Conservation (phyloP, 495 filamentous ascomycete genomes). For the Annulohypoxylon stygium region DNA sequence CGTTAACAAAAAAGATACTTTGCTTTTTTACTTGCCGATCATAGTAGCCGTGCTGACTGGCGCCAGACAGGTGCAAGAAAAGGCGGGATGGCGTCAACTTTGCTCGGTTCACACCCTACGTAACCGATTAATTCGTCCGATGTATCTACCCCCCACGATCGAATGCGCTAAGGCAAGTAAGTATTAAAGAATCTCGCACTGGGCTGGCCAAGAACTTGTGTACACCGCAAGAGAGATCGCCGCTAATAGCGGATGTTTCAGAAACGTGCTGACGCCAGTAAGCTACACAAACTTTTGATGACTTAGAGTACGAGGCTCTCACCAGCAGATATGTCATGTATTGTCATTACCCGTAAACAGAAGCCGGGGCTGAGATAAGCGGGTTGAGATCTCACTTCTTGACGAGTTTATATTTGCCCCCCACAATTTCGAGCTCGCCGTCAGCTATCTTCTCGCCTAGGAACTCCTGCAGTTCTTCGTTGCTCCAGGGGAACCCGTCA, state of each 20-base stretch:
- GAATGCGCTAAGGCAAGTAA: slow-evolving; percentile 10
- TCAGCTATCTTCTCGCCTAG: slow-evolving; percentile 77
- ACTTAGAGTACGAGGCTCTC: slow-evolving; percentile 16
- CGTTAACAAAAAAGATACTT: slow-evolving; percentile 7
- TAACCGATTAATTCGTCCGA: slow-evolving; percentile 25
- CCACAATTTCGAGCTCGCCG: slow-evolving; percentile 78
- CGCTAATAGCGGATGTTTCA: slow-evolving; percentile 34
- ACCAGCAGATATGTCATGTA: not conserved
- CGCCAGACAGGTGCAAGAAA: slow-evolving; percentile 7
- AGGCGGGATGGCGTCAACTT: slow-evolving; percentile 38
- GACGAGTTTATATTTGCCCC: slow-evolving; percentile 76
- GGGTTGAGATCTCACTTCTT: slow-evolving; percentile 57
- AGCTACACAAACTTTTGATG: slow-evolving; percentile 6
- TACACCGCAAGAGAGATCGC: slow-evolving; percentile 28
- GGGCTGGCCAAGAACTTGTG: not conserved
- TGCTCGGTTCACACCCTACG: slow-evolving; percentile 21
- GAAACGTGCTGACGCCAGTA: slow-evolving; percentile 34
- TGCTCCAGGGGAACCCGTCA: slow-evolving; percentile 84
- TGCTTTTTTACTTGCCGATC: not conserved
- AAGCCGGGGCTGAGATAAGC: slow-evolving; percentile 30
- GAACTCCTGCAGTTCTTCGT: slow-evolving; percentile 81
- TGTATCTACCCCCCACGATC: slow-evolving; percentile 29
- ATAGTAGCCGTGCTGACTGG: slow-evolving; percentile 26
- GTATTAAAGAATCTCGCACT: slow-evolving; percentile 6
- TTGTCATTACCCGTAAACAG: not conserved